A percentile compares a stretch with the other conserved stretches of the same genome.
Evolutionary conservation across 2,329 filamentous ascomycete species (phyloP).

Genomic region (Fusarium beomiforme): DNA sequence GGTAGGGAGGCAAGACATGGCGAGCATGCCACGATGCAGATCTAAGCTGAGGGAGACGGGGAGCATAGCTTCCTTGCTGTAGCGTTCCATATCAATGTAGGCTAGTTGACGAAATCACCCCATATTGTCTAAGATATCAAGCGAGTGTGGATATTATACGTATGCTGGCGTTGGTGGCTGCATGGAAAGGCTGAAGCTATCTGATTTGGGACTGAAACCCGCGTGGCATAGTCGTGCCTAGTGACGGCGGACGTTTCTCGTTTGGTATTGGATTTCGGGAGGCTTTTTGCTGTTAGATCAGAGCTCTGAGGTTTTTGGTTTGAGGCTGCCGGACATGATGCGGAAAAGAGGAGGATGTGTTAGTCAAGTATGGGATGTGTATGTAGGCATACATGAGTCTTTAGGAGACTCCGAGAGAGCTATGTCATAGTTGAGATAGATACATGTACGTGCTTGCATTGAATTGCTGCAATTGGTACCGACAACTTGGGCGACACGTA

Average conservation of each 20-base stretch:
- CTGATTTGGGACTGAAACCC: conserved; percentile 22
- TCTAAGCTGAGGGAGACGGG: neutral
- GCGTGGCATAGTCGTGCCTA: conserved; percentile 27
- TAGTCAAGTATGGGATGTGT: conserved; percentile 1
- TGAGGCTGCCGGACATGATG: conserved; percentile 5
- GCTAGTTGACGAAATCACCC: neutral
- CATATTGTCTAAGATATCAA: neutral
- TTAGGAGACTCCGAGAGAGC: neutral
- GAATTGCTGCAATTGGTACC: neutral
- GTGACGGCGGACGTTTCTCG: conserved; percentile 19
- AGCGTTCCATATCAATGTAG: conserved; percentile 22
- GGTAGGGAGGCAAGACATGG: conserved; percentile 8
- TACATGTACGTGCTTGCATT: neutral
- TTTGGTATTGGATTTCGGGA: conserved; percentile 12
- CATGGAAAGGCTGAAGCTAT: conserved; percentile 27
- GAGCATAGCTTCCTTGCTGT: conserved; percentile 14
- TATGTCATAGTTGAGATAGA: neutral
- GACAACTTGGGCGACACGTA: conserved; percentile 8
- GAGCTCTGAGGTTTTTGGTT: neutral
- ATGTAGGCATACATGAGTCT: neutral
- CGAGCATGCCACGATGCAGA: neutral
- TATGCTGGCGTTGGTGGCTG: conserved; percentile 19
- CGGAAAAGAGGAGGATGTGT: neutral
- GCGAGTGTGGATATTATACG: neutral
- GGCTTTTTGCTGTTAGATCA: conserved; percentile 1